Conservation (phyloP, 805 yeast genomes). For the Candida taoyuanica region DNA sequence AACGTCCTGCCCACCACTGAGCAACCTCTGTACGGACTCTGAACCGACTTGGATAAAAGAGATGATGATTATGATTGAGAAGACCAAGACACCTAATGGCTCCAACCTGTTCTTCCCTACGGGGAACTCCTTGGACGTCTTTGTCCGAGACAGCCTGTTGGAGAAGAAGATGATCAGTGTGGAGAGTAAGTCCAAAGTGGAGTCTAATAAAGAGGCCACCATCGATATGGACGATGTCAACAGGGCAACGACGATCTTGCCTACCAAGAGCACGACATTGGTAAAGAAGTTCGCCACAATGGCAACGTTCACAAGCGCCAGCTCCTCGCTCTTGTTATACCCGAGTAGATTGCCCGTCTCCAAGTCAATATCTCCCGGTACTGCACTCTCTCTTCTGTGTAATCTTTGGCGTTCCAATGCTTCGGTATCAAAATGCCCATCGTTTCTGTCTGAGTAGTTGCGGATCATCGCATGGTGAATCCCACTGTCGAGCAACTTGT, state of each 20-base stretch:
- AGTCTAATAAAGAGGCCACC: slow-evolving; percentile 74
- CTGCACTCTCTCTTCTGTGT: slow-evolving; percentile 32
- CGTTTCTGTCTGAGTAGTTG: slow-evolving; percentile 38
- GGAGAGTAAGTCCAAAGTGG: slow-evolving; percentile 67
- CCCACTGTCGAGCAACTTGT: slow-evolving; percentile 64
- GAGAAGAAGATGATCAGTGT: slow-evolving; percentile 67
- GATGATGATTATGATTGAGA: slow-evolving; percentile 64
- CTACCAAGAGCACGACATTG: slow-evolving; percentile 53
- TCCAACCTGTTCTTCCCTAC: slow-evolving; percentile 70
- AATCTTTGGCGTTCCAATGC: too few species aligned
- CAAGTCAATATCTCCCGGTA: slow-evolving; percentile 56
- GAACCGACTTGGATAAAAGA: slow-evolving; percentile 71
- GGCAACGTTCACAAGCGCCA: slow-evolving; percentile 48
- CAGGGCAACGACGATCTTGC: slow-evolving; percentile 56
- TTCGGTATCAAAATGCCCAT: slow-evolving; percentile 12
- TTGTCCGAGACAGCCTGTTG: slow-evolving; percentile 43
- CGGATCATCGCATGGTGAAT: slow-evolving; percentile 60
- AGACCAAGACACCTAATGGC: slow-evolving; percentile 73
- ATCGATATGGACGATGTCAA: slow-evolving; percentile 69
- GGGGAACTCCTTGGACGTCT: slow-evolving; percentile 53
- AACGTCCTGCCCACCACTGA: slow-evolving; percentile 35
- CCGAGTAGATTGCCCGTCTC: slow-evolving; percentile 57
- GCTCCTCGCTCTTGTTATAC: slow-evolving; percentile 38
- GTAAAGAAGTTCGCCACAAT: slow-evolving; percentile 59
- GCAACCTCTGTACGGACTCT: slow-evolving; percentile 49